Evolutionary conservation across 2,329 filamentous ascomycete species (phyloP).

Genomic region (Fonsecaea pedrosoi): DNA sequence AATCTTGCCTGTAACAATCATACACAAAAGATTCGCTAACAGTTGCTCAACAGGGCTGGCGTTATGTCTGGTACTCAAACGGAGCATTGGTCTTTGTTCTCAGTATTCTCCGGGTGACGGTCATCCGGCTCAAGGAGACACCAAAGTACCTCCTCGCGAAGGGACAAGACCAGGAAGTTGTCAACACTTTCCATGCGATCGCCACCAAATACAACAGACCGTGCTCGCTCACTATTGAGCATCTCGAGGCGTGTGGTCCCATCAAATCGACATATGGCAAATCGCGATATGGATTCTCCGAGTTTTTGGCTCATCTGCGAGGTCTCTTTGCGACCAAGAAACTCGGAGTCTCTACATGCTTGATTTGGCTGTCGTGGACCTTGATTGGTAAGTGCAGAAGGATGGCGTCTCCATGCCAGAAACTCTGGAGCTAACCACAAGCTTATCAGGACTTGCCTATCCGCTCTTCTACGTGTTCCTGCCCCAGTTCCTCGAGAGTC

Average conservation of each 20-base stretch:
- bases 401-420: background rate
- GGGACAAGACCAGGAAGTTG: conserved; percentile 71
- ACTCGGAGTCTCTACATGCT: conserved; percentile 57
- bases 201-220: conserved; percentile 61
- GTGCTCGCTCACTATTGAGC: conserved; percentile 59
- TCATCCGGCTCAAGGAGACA: conserved; percentile 75
- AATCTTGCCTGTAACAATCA: background rate
- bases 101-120: conserved; percentile 70
- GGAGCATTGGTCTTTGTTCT: conserved; percentile 73
- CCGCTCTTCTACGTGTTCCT: conserved; percentile 82
- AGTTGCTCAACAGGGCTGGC: conserved; percentile 65
- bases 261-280: conserved; percentile 43
- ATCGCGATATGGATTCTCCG: conserved; percentile 42
- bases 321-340: conserved; percentile 72
- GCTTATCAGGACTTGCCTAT: conserved; percentile 50
- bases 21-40: background rate
- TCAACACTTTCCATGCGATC: conserved; percentile 67
- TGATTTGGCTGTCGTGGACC: conserved; percentile 77
- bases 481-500: conserved; percentile 51
- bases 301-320: conserved; percentile 59
- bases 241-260: conserved; percentile 55
- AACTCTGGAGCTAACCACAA: conserved; percentile 1
- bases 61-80: conserved; percentile 73
- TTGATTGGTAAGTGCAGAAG: conserved; percentile 59
- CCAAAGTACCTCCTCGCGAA: conserved; percentile 80